These are phyloP conservation scores for Antitrichia curtipendula DNA, from an alignment of 225 moss, liverwort and hornwort genomes.

Conservation along the genomic window DNA sequence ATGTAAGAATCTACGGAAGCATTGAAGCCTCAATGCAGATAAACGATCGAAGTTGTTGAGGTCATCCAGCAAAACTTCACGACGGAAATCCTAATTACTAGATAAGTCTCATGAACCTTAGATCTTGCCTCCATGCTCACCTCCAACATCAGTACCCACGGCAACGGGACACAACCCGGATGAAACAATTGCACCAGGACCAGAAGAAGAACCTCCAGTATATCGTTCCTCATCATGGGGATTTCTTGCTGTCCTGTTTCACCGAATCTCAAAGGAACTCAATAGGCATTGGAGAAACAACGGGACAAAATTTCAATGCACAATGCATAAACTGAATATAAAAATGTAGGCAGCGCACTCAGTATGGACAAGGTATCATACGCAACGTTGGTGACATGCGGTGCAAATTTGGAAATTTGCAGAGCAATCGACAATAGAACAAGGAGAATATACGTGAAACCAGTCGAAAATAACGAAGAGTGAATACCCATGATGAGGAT, in stretches of 20 bases:
- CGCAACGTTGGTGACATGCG: background rate
- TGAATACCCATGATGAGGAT: conserved; percentile 67
- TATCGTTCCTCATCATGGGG: conserved; percentile 69
- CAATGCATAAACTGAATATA: background rate
- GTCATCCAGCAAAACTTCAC: background rate
- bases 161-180: conserved; percentile 86
- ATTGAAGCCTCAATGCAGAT: background rate
- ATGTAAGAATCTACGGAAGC: background rate
- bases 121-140: conserved; percentile 23
- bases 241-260: conserved; percentile 72
- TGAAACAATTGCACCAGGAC: conserved; percentile 80
- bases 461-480: background rate
- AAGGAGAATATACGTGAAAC: background rate
- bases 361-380: background rate
- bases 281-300: background rate
- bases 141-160: conserved; percentile 90
- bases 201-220: conserved; percentile 89
- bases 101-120: background rate
- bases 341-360: background rate
- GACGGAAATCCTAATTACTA: background rate
- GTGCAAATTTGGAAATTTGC: background rate
- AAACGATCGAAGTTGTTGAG: background rate
- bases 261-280: background rate
- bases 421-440: background rate
- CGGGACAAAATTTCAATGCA: background rate